Conservation (phyloP, 2,329 filamentous ascomycete species). For the Exophiala calicioides region DNA sequence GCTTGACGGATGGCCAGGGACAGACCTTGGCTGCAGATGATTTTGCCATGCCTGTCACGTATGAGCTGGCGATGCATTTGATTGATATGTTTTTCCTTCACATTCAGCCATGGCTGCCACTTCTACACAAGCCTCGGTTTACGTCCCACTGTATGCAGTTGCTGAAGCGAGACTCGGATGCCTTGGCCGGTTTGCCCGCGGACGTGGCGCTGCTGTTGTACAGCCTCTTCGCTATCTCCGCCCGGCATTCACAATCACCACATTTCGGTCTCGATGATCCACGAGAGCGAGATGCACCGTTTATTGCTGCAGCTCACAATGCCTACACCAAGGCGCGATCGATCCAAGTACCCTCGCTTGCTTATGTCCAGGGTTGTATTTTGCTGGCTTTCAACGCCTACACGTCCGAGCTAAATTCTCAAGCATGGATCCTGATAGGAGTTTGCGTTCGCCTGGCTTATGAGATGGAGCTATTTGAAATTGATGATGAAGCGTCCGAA, state of each 20-base stretch:
- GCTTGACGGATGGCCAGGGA: too few relatives aligned
- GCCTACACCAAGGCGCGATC: not conserved
- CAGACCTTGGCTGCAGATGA: too few relatives aligned
- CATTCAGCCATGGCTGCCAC: conserved; percentile 6
- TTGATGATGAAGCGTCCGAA: conserved; percentile 70
- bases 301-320: not conserved
- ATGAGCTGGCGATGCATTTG: not conserved
- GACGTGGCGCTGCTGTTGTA: not conserved
- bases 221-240: conserved; percentile 6
- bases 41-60: too few relatives aligned
- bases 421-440: conserved; percentile 85
- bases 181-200: not conserved
- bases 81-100: conserved; percentile 3
- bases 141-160: not conserved
- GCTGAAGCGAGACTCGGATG: not conserved
- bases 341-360: not conserved
- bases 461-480: conserved; percentile 86
- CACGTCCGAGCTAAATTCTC: not conserved
- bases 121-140: conserved; percentile 6
- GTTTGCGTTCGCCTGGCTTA: conserved; percentile 86
- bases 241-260: conserved; percentile 1
- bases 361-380: conserved; percentile 11
- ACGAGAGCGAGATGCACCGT: not conserved
- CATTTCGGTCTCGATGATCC: not conserved
- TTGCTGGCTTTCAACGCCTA: conserved; percentile 7